Evolutionary conservation across 139 green algal genomes (phyloP), one percentile per base, ranked within the genome.

Genomic region (Deuterostichococcus epilithicus): DNA sequence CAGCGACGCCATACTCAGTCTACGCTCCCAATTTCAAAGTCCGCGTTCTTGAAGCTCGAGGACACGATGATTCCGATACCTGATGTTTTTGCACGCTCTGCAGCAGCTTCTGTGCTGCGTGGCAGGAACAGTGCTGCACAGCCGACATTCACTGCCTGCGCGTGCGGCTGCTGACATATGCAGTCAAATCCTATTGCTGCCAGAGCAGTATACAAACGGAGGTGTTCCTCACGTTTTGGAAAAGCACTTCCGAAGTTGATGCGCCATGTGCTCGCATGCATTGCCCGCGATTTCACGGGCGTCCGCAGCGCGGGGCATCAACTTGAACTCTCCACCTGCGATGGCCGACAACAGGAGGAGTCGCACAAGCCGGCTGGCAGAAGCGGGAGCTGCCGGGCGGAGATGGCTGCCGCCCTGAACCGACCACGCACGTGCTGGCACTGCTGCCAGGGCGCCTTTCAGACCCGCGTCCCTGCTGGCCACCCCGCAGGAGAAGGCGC

Each of bases 1-100:
- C 58, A 36, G 79, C 82, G 32, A 59, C 70, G 28, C 44, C 32
- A 18, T 97, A 97, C 76, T 94, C 91, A 44, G 86, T 97, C 45
- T 84, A 91, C 68, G 91, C 93, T 32, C 91, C 90, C 0, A 81
- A 77, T 42, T 95, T 88, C 83, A 96, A 92, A 86, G 91, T 94
- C 39, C 10, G 68, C 45, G 13, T 63, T 25, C 20, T 1, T 5
- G 6, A 2, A 32, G 44, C 58, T 1, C 39, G 20, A 0, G 39
- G 26, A 2, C 15, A 37, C n/a, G n/a, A n/a, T n/a, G 8, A 34
- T 26, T n/a, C 10, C 18, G 36, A 3, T 73, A 1, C 26, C 0
- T 33, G 0, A 26, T 72, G 26, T n/a, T 22, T 33, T 33, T 73
- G 32, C 18, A 60, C 34, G 44, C 13, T 34, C 68, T 67, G 66